Conservation (phyloP, 768 basidiomycete genomes). For the Termitomyces sp. region DNA sequence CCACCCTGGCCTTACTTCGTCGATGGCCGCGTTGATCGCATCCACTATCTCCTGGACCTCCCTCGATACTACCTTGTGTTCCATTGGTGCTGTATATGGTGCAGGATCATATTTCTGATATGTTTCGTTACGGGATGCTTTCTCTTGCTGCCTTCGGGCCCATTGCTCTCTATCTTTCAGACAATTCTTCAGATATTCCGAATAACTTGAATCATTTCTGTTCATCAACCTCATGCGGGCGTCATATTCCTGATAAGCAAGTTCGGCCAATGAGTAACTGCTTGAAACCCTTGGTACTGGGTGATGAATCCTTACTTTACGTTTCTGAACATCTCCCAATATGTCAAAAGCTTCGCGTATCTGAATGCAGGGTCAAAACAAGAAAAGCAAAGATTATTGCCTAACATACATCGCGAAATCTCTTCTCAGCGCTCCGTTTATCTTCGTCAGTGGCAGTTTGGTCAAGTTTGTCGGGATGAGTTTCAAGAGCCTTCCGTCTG, state of each 20-base stretch:
- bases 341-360: slow-evolving; percentile 62
- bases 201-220: slow-evolving; percentile 22
- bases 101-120: neutral
- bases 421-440: slow-evolving; percentile 49
- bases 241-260: slow-evolving; percentile 42
- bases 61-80: slow-evolving; percentile 33
- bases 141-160: slow-evolving; percentile 46
- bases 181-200: slow-evolving; percentile 37
- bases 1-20: slow-evolving; percentile 59
- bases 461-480: slow-evolving; percentile 71
- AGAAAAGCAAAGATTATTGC: neutral
- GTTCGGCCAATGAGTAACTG: neutral
- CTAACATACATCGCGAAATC: slow-evolving; percentile 54
- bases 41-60: slow-evolving; percentile 53
- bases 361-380: slow-evolving; percentile 28
- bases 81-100: slow-evolving; percentile 30
- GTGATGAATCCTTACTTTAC: slow-evolving; percentile 38
- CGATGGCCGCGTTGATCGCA: slow-evolving; percentile 49
- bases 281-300: neutral
- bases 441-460: slow-evolving; percentile 46
- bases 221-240: slow-evolving; percentile 29
- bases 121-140: slow-evolving; percentile 23
- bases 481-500: slow-evolving; percentile 62
- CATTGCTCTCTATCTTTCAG: slow-evolving; percentile 51
- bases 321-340: slow-evolving; percentile 50